These are phyloP conservation scores for Clarireedia hainanense DNA, from an alignment of 2,329 filamentous ascomycete genomes.

Conservation along the genomic window DNA sequence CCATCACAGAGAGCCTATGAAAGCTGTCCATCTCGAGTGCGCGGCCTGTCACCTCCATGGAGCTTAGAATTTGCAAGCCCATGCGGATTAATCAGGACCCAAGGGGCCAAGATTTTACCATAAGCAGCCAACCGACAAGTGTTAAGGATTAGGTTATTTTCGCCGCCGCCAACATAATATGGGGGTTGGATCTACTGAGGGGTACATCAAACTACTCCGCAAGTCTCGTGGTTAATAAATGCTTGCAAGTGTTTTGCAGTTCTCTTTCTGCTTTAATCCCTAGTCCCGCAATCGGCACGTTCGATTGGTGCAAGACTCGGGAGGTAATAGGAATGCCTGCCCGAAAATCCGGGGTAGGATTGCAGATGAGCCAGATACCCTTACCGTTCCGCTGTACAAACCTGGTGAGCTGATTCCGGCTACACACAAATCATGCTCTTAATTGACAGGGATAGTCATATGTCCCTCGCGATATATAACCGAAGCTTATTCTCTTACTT, in stretches of 20 bases:
- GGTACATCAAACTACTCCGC: neutral
- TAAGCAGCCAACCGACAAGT: neutral
- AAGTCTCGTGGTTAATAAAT: neutral
- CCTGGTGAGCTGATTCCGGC: neutral
- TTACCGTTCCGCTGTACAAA: neutral
- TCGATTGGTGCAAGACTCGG: neutral
- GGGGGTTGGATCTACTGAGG: too few relatives aligned
- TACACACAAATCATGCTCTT: neutral
- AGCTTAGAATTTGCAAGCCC: too few relatives aligned
- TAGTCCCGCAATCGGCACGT: neutral
- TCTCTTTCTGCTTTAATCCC: neutral
- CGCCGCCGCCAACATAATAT: too few relatives aligned
- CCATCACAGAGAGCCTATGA: too few relatives aligned
- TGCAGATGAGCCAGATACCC: neutral
- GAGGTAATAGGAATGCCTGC: slow-evolving; percentile 1
- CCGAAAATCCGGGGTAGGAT: slow-evolving; percentile 7
- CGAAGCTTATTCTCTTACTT: neutral
- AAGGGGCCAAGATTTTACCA: neutral
- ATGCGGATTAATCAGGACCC: too few relatives aligned
- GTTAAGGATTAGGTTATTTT: neutral
- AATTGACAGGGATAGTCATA: neutral
- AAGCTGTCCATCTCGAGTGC: too few relatives aligned
- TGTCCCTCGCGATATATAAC: neutral
- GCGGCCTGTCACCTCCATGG: too few relatives aligned
- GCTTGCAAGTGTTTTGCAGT: neutral